These are phyloP conservation scores for Lasiodiplodia citricola DNA, from an alignment of 2,329 filamentous ascomycete species.

Conservation along the genomic window DNA sequence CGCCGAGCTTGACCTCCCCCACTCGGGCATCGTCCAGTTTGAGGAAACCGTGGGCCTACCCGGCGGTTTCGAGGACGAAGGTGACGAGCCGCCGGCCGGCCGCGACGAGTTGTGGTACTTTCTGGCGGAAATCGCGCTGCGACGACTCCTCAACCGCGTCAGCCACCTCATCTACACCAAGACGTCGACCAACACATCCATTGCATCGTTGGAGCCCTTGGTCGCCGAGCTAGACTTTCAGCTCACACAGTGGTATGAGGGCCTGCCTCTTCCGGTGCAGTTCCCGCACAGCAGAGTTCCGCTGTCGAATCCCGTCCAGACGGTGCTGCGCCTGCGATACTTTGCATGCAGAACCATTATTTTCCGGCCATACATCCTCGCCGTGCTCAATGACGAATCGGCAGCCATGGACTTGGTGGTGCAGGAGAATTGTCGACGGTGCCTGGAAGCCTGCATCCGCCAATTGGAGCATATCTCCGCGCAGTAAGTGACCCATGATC, in stretches of 20 bases:
- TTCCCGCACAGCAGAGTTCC: slow-evolving; percentile 74
- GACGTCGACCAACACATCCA: slow-evolving; percentile 65
- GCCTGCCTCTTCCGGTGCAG: slow-evolving; percentile 73
- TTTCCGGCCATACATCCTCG: slow-evolving; percentile 81
- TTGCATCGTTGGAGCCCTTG: slow-evolving; percentile 75
- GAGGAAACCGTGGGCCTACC: slow-evolving; percentile 81
- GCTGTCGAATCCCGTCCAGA: slow-evolving; percentile 76
- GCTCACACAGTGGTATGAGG: slow-evolving; percentile 84
- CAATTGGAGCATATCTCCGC: slow-evolving; percentile 80
- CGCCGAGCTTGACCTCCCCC: slow-evolving; percentile 79
- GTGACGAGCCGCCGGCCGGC: slow-evolving; percentile 67
- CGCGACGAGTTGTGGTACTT: slow-evolving; percentile 87
- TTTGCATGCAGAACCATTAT: slow-evolving; percentile 88
- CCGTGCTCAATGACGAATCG: slow-evolving; percentile 78
- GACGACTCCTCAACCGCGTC: slow-evolving; percentile 76
- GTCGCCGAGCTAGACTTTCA: slow-evolving; percentile 83
- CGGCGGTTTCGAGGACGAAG: slow-evolving; percentile 72
- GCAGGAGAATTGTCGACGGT: slow-evolving; percentile 79
- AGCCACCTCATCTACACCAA: slow-evolving; percentile 81
- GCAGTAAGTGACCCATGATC: slow-evolving; percentile 62
- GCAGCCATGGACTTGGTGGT: slow-evolving; percentile 73
- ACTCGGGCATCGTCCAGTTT: slow-evolving; percentile 81
- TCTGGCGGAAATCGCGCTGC: slow-evolving; percentile 78
- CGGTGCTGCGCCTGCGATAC: slow-evolving; percentile 78
- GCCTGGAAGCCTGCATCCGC: slow-evolving; percentile 77